These are phyloP conservation scores for Amaranthus cruentus DNA, from an alignment of 148 eudicot genomes.

Conservation along the genomic window DNA sequence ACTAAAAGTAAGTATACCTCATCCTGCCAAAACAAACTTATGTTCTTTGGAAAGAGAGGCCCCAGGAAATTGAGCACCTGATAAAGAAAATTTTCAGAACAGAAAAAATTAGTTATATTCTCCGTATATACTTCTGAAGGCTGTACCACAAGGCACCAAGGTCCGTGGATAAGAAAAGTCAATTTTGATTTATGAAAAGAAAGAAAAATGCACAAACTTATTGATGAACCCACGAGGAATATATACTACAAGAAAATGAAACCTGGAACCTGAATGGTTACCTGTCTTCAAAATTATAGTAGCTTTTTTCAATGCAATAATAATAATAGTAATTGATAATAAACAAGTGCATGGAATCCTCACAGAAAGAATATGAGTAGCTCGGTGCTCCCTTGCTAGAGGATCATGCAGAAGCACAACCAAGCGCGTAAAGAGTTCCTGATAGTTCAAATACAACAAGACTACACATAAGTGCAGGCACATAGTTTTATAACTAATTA, in stretches of 20 bases:
- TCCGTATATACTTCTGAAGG: not conserved
- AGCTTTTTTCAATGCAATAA: not conserved
- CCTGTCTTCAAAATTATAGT: not conserved
- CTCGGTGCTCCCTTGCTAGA: slow-evolving; percentile 80
- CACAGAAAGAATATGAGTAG: slow-evolving; percentile 83
- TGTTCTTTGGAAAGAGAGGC: slow-evolving; percentile 82
- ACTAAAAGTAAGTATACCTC: slow-evolving; percentile 55
- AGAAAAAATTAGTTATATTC: slow-evolving; percentile 1
- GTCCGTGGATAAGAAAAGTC: no score
- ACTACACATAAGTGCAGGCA: not conserved
- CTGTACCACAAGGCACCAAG: not conserved
- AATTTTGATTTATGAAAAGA: no score
- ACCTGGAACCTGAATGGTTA: not conserved
- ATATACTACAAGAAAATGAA: not conserved
- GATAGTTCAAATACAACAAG: slow-evolving; percentile 13
- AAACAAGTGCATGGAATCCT: slow-evolving; percentile 18
- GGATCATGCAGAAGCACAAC: slow-evolving; percentile 93
- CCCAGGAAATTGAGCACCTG: slow-evolving; percentile 85
- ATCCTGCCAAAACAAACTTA: slow-evolving; percentile 91
- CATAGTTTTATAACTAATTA: not conserved
- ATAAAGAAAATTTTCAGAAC: slow-evolving; percentile 9
- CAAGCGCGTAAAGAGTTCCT: slow-evolving; percentile 96
- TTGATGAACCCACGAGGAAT: not conserved
- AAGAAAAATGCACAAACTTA: no score
- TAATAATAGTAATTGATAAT: no score